Evolutionary conservation across 2,329 filamentous ascomycete genomes (phyloP), one percentile per base, ranked within the genome.

Genomic region (Colletotrichum sp.): DNA sequence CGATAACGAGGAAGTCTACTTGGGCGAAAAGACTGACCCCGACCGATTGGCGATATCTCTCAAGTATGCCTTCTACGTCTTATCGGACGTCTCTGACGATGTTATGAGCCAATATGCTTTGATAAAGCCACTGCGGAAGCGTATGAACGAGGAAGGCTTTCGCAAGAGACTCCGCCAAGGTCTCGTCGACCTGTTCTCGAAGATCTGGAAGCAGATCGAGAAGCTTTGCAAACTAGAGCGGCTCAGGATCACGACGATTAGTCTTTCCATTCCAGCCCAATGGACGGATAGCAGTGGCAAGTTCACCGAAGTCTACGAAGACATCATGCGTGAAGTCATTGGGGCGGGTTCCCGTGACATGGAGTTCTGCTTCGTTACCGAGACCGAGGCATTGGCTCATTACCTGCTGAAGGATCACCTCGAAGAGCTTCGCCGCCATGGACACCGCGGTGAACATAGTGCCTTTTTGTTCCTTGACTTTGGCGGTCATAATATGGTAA

Each of bases 1-100:
- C 8, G 30, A 52, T 25, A 52, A 32, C 16, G 34, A 30, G 22
- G 48, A 39, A 1, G 55, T 79, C 7, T 79, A 79, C 64, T 59
- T 77, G 8, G 73, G 66, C 34, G 75, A 79, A 27, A 16, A 22
- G 5, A 19, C 16, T 59, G 67, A 77, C 59, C 59, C 60, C 2
- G 30, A 57, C 8, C 72, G 78, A 2, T 15, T 64, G 16, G 64
- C 72, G 9, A 70, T 72, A 8, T 78, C 78, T 8, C 60, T 77
- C 27, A 79, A 79, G 28, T 79, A 77, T 34, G 78, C 77, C 3
- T 77, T 79, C 59, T 79, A 79, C 59, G 13, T 61, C 13, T 32
- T 79, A 25, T 63, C 57, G 3, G 11, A 70, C 12, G 68, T 34
- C 2, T 57, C 63, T 5, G 78, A 76, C 27, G 11, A 60, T 4